Evolutionary conservation across 495 filamentous ascomycete species (phyloP).

Genomic region (Daldinia grandis): DNA sequence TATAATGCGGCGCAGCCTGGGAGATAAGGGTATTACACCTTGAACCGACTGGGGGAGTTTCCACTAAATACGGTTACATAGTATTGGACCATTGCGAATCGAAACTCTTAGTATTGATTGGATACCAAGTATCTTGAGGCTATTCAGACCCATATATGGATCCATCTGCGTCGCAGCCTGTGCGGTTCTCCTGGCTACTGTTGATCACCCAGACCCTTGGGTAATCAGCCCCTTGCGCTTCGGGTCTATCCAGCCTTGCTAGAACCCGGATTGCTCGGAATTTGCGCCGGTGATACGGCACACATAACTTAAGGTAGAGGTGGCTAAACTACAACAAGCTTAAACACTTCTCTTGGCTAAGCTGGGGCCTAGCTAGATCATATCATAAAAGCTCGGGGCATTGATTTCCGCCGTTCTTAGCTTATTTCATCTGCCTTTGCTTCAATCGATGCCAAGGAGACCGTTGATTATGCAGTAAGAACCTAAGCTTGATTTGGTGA

Average conservation of each 20-base stretch:
- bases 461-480: background rate
- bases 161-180: background rate
- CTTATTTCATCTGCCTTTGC: too few relatives aligned
- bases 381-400: background rate
- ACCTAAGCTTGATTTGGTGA: background rate
- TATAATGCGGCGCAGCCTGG: background rate
- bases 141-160: background rate
- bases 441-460: background rate
- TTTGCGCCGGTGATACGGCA: background rate
- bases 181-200: background rate
- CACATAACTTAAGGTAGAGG: background rate
- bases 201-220: background rate
- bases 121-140: constrained; percentile 4
- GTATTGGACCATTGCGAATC: background rate
- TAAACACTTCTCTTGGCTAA: background rate
- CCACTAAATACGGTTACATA: constrained; percentile 9
- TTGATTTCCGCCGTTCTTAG: background rate
- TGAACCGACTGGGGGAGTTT: background rate
- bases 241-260: background rate
- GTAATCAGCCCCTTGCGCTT: background rate
- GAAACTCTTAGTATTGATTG: background rate
- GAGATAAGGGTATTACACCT: background rate
- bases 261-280: background rate
- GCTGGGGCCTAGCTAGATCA: background rate
- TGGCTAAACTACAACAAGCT: background rate